Evolutionary conservation across 768 basidiomycete species (phyloP), one percentile per base, ranked within the genome.

Genomic region (Leccinum rimulosum): DNA sequence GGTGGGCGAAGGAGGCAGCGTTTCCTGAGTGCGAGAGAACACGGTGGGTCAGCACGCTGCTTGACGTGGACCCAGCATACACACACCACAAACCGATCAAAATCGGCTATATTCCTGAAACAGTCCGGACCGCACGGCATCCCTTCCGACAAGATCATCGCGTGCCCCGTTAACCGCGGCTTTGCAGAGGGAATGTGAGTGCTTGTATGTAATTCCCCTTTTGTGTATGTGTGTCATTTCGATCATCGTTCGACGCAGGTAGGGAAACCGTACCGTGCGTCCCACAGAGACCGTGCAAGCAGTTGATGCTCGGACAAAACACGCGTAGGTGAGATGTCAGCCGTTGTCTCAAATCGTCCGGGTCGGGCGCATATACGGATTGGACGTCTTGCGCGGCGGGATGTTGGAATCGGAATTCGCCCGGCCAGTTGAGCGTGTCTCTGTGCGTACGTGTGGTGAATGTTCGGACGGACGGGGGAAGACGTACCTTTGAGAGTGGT

Each of bases 241-340:
- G 11, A 19, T 14, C 15, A 19, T 47, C 11, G 1, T 47, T n/a
- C 6, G 11, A 40, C 8, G 14, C 6, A 11, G 38, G 8, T 22
- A 55, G 22, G 9, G 1, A 27, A 31, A 31, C 47, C 68, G 35
- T 64, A 77, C 73, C 58, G 57, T 84, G 83, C 0, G 75, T 68
- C 11, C 66, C 55, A 60, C 84, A 85, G 22, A 59, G 62, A 0
- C 76, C 66, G 15, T 72, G 64, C 6, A 82, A 51, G 47, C 84
- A 85, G 36, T 75, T 77, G 6, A 79, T 62, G 48, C 75, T 80
- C 6, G 78, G 76, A 60, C 83, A 85, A 53, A 83, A 84, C 4
- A 66, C 22, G 10, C 38, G 63, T 12, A 76, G 59, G 22, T 71
- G 71, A 5, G 71, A 70, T 14, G 68, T 62, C 30, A 83, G 50